Evolutionary conservation across 495 filamentous ascomycete species (phyloP), one percentile per base, ranked within the genome.

Genomic region (Trichoderma orchidacearum): DNA sequence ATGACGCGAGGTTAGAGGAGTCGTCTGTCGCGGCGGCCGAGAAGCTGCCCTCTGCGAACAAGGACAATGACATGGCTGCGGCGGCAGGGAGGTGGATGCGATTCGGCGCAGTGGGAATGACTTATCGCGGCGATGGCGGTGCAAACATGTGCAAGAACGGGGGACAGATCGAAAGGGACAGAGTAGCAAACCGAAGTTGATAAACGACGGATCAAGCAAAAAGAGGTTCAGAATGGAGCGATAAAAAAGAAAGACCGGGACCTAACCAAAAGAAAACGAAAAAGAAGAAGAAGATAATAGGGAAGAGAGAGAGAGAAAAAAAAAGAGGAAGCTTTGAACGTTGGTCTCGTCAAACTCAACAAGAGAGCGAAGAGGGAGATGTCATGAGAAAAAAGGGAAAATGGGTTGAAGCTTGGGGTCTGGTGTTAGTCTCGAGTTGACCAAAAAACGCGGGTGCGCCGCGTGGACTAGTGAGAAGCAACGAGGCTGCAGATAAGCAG

Each of bases 1-100:
- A 53, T n/a, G 74, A 75, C 60, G 69, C 68, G 59, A 62, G 56
- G 53, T 71, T 65, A 8, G 74, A 75, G 51, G 69, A 70, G 11
- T 63, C 63, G 29, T 75, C 71, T 28, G 68, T 62, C 9, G 67
- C 59, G 3, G 69, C 63, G 56, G 53, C 64, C 28, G 67, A 58
- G 54, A 70, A 68, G 61, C 67, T 69, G 30, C 53, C 50, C 21
- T 51, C 23, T 21, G 53, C 38, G 30, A 41, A 30, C 30, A 30
- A 5, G 27, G 31, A 27, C 23, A 18, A 31, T 9, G 13, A 17
- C 53, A 27, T 36, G 53, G 30, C 31, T 27, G 18, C 13, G n/a
- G n/a, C n/a, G n/a, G n/a, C n/a, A n/a, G n/a, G n/a, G 30, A 55
- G 5, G 9, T 27, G 53, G n/a, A n/a, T 18, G 53, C 31, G 52